phyloP scores from a whole-genome alignment of 2,329 filamentous ascomycete genomes.

The Pseudocercospora pini-densiflorae region DNA sequence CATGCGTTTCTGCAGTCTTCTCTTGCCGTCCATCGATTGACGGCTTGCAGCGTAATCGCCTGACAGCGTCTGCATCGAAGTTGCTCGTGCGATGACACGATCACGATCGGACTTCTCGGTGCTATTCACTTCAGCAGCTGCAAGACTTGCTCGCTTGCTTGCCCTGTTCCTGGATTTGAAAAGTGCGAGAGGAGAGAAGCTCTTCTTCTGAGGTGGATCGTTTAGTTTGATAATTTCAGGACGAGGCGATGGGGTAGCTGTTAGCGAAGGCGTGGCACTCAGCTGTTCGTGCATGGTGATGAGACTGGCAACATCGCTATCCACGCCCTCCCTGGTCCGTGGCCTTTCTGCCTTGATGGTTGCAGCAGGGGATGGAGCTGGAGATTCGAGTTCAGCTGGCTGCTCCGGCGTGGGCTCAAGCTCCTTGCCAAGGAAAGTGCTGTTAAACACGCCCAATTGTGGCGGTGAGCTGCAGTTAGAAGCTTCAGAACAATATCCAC shows the following conservation, averaged over 20 bases:
- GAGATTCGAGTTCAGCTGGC: constrained; percentile 4
- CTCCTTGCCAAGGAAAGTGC: neutral
- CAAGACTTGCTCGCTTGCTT: constrained; percentile 9
- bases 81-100: neutral
- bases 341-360: neutral
- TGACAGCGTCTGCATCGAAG: constrained; percentile 1
- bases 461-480: constrained; percentile 21
- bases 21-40: constrained; percentile 6
- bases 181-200: constrained; percentile 19
- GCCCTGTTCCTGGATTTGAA: constrained; percentile 18
- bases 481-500: constrained; percentile 42
- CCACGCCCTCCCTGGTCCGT: neutral
- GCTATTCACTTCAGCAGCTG: neutral
- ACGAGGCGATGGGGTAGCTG: constrained; percentile 6
- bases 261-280: neutral
- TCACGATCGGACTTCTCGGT: neutral
- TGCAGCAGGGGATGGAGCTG: neutral
- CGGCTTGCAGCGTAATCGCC: constrained; percentile 1
- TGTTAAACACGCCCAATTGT: neutral
- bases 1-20: constrained; percentile 37
- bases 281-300: neutral
- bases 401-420: constrained; percentile 15
- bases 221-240: neutral
- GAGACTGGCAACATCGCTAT: neutral
- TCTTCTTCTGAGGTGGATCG: constrained; percentile 1